Evolutionary conservation across 2,329 filamentous ascomycete genomes (phyloP), one percentile per base, ranked within the genome.

Genomic region (Penicillium occitanis): DNA sequence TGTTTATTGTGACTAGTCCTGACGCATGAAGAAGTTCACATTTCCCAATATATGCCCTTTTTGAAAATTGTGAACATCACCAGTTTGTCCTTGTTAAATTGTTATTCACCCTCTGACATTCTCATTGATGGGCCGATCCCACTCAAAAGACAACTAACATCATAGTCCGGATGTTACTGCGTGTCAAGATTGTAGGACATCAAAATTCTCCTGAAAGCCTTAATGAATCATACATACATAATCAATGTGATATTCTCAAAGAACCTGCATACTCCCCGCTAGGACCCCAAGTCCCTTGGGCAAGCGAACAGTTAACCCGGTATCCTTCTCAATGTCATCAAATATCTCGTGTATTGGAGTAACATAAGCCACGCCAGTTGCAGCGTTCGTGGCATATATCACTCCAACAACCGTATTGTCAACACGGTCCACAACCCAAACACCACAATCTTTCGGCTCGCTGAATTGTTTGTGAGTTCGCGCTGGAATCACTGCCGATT

Each of bases 321-420:
- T 61, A 37, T 61, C 19, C 13, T 40, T 33, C 5, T 30, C n/a
- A 13, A 65, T 65, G 33, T 65, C 57, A 5, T 65, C 57, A 8
- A 61, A 61, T 25, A 65, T 48, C 19, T 65, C 57, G 3, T 33
- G 13, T 10, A 61, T 57, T 1, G 58, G 58, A 17, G 64, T 50
- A 35, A 65, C 22, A 57, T 61, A 65, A 25, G 64, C 33, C 3
- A 61, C 37, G 2, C 58, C 64, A 37, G 59, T 51, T 8, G 25
- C 46, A 37, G 25, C 5, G 19, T 65, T 61, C 17, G 33, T 46
- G 3, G 35, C 64, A 19, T 37, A 57, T 10, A 61, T 40, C 13
- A 61, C 50, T 17, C 58, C 64, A 13, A 57, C 37, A 17, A 57
- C 44, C 19, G 17, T 17, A 22, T 65, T 40, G 4, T 30, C 8